A percentile compares a stretch with the other conserved stretches of the same genome.
Evolutionary conservation across 208 protist genomes (phyloP).

Genomic region (Phytomonas francai): DNA sequence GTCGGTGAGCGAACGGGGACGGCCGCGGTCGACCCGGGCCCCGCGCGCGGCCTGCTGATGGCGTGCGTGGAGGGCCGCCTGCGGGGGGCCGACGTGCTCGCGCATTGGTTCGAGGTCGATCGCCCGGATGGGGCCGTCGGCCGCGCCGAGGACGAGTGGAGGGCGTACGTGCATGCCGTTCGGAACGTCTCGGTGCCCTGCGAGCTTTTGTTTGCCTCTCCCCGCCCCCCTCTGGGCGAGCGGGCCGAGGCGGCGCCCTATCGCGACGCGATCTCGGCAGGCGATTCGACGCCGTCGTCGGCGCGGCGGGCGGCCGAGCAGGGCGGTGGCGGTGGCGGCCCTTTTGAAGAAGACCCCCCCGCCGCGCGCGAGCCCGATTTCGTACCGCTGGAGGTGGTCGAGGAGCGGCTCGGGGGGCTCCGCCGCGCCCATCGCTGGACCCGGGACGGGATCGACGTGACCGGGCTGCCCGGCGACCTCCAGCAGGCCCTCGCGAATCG

Average conservation of each 20-base stretch:
- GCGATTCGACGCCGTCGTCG: constrained; percentile 1
- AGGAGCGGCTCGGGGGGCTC: constrained; percentile 54
- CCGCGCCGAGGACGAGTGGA: constrained; percentile 56
- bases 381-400: constrained; percentile 51
- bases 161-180: constrained; percentile 48
- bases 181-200: constrained; percentile 35
- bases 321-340: not conserved
- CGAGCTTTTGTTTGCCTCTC: constrained; percentile 66
- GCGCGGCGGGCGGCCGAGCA: constrained; percentile 5
- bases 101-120: constrained; percentile 74
- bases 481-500: constrained; percentile 57
- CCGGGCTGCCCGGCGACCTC: constrained; percentile 45
- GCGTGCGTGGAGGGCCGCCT: constrained; percentile 55
- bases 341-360: not conserved
- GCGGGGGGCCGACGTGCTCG: constrained; percentile 50
- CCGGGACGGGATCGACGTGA: constrained; percentile 74
- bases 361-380: constrained; percentile 18
- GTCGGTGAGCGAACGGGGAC: not conserved
- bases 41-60: constrained; percentile 28
- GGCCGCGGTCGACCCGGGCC: constrained; percentile 8
- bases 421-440: constrained; percentile 37
- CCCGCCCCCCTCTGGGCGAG: constrained; percentile 32
- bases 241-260: constrained; percentile 1
- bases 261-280: constrained; percentile 3
- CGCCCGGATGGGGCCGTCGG: constrained; percentile 46